phyloP scores from a whole-genome alignment of 78 protist species.

The Chrysochromulina tobinii region DNA sequence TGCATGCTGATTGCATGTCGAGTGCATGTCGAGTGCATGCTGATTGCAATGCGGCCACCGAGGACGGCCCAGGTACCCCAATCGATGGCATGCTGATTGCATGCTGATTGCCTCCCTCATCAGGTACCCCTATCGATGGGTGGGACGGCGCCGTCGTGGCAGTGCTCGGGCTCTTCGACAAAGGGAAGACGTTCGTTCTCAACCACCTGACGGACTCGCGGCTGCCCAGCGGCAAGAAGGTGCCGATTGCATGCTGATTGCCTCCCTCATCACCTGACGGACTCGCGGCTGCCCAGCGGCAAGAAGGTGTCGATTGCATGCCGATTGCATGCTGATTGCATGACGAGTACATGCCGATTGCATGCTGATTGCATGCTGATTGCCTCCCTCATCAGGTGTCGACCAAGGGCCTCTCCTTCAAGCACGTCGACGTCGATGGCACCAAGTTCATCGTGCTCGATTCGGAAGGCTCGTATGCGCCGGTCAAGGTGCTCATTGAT shows the following conservation, averaged over 20 bases:
- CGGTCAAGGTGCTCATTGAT: neutral
- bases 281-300: neutral
- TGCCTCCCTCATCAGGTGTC: neutral
- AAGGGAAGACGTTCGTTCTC: constrained; percentile 33
- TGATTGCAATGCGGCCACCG: too few species aligned
- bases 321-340: neutral
- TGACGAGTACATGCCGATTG: too few species aligned
- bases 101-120: too few species aligned
- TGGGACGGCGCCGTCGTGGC: constrained; percentile 36
- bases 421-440: neutral
- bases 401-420: constrained; percentile 14
- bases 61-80: too few species aligned
- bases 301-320: neutral
- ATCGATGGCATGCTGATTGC: too few species aligned
- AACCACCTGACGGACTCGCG: neutral
- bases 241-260: neutral
- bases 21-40: too few species aligned
- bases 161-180: constrained; percentile 26
- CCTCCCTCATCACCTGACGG: constrained; percentile 1
- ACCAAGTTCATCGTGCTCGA: constrained; percentile 7
- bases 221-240: constrained; percentile 29
- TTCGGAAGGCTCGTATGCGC: neutral
- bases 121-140: neutral
- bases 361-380: neutral
- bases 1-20: too few species aligned